Conservation (phyloP, 352 stramenopile species). For the Saprolegnia parasitica region DNA sequence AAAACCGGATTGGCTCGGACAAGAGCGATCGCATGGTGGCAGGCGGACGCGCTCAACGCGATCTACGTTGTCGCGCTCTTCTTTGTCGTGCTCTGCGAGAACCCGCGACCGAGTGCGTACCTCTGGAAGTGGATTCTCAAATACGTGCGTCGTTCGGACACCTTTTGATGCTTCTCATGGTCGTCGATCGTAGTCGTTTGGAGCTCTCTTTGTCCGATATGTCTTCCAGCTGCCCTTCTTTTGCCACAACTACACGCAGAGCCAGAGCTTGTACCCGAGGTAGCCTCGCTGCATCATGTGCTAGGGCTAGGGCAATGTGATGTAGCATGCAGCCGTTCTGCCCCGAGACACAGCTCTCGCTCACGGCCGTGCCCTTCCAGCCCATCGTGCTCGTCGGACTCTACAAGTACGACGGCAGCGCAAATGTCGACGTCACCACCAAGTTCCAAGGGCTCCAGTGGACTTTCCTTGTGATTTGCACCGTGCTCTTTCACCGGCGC, state of each 20-base stretch:
- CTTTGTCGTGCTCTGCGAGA: slow-evolving; percentile 66
- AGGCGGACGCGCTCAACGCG: slow-evolving; percentile 80
- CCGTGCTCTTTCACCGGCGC: slow-evolving; percentile 70
- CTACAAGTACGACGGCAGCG: slow-evolving; percentile 81
- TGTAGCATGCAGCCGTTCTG: slow-evolving; percentile 66
- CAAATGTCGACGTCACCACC: slow-evolving; percentile 44
- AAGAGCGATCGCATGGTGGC: neutral
- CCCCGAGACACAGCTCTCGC: slow-evolving; percentile 31
- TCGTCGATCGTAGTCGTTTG: slow-evolving; percentile 39
- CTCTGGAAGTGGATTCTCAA: slow-evolving; percentile 71
- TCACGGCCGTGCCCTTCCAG: slow-evolving; percentile 55
- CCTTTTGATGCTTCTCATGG: neutral
- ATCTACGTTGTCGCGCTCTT: slow-evolving; percentile 68
- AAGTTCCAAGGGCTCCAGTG: slow-evolving; percentile 74
- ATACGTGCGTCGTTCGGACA: slow-evolving; percentile 51
- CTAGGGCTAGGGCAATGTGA: neutral
- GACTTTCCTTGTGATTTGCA: slow-evolving; percentile 78
- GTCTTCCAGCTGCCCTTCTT: slow-evolving; percentile 81
- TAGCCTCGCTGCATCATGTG: neutral
- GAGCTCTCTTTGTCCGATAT: slow-evolving; percentile 54
- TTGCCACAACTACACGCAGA: slow-evolving; percentile 54
- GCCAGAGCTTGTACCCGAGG: slow-evolving; percentile 63
- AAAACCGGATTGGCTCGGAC: neutral
- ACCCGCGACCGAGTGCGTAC: slow-evolving; percentile 51
- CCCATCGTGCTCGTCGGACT: slow-evolving; percentile 73